Evolutionary conservation across 192 early-diverging fungal genomes (phyloP).

Genomic region (Podila verticillata): DNA sequence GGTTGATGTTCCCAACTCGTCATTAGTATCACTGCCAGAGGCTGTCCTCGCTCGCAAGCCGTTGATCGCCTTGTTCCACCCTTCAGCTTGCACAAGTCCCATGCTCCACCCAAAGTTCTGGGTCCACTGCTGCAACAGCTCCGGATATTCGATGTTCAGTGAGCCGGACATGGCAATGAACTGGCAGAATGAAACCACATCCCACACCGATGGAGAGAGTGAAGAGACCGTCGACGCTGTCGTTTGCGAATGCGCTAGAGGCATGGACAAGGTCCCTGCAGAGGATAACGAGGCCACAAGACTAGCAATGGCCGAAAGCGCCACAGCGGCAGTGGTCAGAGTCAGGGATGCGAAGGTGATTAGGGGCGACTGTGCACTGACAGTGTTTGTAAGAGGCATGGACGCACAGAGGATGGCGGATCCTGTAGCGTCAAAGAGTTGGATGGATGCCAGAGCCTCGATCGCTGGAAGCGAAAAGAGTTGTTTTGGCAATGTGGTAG

Average conservation of each 20-base stretch:
- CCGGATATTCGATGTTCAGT: conserved; percentile 42
- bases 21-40: too few species aligned
- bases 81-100: conserved; percentile 19
- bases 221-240: conserved; percentile 2
- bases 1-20: background rate
- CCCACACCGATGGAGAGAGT: conserved; percentile 32
- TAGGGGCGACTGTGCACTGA: conserved; percentile 28
- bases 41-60: conserved; percentile 18
- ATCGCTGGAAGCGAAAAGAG: conserved; percentile 38
- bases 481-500: conserved; percentile 27
- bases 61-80: conserved; percentile 33
- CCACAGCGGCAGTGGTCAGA: conserved; percentile 13
- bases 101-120: conserved; percentile 53
- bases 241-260: background rate
- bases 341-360: conserved; percentile 32
- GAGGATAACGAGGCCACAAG: conserved; percentile 31
- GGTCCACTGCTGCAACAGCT: conserved; percentile 40
- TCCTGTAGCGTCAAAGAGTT: conserved; percentile 25
- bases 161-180: conserved; percentile 49
- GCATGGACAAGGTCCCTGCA: conserved; percentile 27
- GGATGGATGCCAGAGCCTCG: conserved; percentile 30
- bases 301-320: conserved; percentile 16
- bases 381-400: conserved; percentile 26
- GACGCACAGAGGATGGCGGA: conserved; percentile 27
- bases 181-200: conserved; percentile 49